Conservation (phyloP, 352 stramenopile genomes). For the Pythium brassicae region DNA sequence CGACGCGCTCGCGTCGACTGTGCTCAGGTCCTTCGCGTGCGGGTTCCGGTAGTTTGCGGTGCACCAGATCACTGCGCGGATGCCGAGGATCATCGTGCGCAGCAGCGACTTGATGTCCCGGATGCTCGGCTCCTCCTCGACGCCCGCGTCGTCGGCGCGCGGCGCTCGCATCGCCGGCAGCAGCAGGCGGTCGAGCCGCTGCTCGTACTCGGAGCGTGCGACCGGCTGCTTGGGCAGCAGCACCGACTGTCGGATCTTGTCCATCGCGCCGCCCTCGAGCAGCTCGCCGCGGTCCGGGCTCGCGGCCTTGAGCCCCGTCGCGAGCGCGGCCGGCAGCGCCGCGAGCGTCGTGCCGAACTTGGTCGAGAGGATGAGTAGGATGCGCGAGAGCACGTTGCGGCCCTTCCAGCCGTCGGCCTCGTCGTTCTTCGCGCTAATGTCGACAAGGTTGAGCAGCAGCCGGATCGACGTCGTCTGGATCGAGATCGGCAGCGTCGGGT, state of each 20-base stretch:
- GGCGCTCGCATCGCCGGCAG: slow-evolving; percentile 47
- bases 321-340: slow-evolving; percentile 62
- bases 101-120: slow-evolving; percentile 93
- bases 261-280: slow-evolving; percentile 81
- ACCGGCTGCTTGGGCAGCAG: slow-evolving; percentile 55
- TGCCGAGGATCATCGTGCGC: slow-evolving; percentile 96
- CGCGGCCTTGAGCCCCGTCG: slow-evolving; percentile 39
- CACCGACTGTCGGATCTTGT: slow-evolving; percentile 84
- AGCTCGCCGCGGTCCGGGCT: slow-evolving; percentile 51
- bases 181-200: slow-evolving; percentile 66
- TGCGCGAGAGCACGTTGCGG: slow-evolving; percentile 87
- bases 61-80: slow-evolving; percentile 98
- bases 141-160: slow-evolving; percentile 41
- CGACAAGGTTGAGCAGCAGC: slow-evolving; percentile 95
- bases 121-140: slow-evolving; percentile 77
- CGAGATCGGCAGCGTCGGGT: slow-evolving; percentile 90
- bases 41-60: slow-evolving; percentile 91
- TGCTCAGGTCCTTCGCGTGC: slow-evolving; percentile 80
- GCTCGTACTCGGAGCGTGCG: slow-evolving; percentile 61
- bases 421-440: slow-evolving; percentile 96
- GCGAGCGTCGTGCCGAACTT: slow-evolving; percentile 92
- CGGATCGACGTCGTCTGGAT: slow-evolving; percentile 96
- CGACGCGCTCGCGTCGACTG: slow-evolving; percentile 52
- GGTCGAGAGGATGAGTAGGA: slow-evolving; percentile 90
- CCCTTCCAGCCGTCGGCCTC: slow-evolving; percentile 85